phyloP scores from a whole-genome alignment of 352 stramenopile genomes.

The Phytophthora niederhauseri region DNA sequence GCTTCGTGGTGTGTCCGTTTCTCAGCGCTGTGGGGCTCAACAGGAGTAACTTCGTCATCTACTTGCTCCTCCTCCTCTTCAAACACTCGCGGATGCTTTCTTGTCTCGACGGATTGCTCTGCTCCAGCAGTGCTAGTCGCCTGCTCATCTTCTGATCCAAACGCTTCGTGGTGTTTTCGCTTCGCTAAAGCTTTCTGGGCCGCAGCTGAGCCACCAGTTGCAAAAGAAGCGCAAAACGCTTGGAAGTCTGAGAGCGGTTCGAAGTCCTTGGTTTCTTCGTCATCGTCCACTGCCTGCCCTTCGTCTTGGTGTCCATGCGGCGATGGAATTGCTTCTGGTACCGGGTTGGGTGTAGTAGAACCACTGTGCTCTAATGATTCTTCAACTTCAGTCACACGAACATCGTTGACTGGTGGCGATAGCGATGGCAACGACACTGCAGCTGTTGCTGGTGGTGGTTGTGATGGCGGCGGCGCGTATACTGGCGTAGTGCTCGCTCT shows the following conservation, averaged over 20 bases:
- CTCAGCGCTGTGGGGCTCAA: constrained; percentile 17
- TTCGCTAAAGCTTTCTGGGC: constrained; percentile 28
- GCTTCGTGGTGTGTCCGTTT: constrained; percentile 41
- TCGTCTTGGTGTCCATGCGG: constrained; percentile 9
- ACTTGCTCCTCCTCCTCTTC: constrained; percentile 2
- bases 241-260: constrained; percentile 29
- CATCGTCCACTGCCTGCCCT: constrained; percentile 6
- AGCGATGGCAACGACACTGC: not conserved
- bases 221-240: constrained; percentile 44
- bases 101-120: constrained; percentile 10
- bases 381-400: not conserved
- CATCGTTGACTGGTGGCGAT: not conserved
- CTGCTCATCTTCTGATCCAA: constrained; percentile 23
- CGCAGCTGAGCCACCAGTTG: constrained; percentile 26
- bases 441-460: not conserved
- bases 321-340: not conserved
- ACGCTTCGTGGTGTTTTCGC: constrained; percentile 36
- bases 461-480: not conserved
- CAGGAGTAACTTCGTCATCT: not conserved
- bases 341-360: not conserved
- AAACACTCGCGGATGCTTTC: constrained; percentile 19
- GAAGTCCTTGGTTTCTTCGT: constrained; percentile 25
- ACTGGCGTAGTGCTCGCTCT: constrained; percentile 2
- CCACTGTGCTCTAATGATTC: not conserved
- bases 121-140: not conserved